A percentile compares a stretch with the other conserved stretches of the same genome.
These are phyloP conservation scores for Ashbya aceris DNA, from an alignment of 1,139 yeast species.

Conservation along the genomic window DNA sequence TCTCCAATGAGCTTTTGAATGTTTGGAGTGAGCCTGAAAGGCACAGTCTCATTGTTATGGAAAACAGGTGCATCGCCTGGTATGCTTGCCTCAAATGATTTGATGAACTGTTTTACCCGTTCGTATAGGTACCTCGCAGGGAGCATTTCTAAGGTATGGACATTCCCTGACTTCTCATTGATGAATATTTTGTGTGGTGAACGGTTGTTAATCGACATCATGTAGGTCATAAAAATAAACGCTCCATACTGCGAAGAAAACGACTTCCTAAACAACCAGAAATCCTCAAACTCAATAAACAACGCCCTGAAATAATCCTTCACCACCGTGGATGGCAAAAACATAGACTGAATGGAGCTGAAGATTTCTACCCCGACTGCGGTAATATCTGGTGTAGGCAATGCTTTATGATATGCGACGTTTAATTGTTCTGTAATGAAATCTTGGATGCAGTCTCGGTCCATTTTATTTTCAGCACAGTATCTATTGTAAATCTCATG, in stretches of 20 bases:
- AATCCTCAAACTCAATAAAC: slow-evolving; percentile 79
- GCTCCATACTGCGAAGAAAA: slow-evolving; percentile 96
- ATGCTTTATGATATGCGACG: slow-evolving; percentile 85
- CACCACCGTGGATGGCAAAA: slow-evolving; percentile 80
- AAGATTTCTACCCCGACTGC: slow-evolving; percentile 86
- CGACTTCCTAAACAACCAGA: slow-evolving; percentile 94
- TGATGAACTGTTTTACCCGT: slow-evolving; percentile 35
- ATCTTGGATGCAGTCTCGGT: slow-evolving; percentile 84
- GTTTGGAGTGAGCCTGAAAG: slow-evolving; percentile 93
- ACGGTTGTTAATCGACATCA: slow-evolving; percentile 90
- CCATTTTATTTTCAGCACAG: slow-evolving; percentile 65
- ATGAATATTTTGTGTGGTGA: slow-evolving; percentile 91
- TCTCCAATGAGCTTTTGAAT: slow-evolving; percentile 91
- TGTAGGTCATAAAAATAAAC: slow-evolving; percentile 81
- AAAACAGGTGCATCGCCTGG: slow-evolving; percentile 76
- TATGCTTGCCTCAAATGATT: slow-evolving; percentile 45
- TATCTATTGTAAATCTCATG: slow-evolving; percentile 83
- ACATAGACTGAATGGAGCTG: slow-evolving; percentile 76
- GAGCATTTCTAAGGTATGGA: slow-evolving; percentile 92
- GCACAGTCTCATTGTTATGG: slow-evolving; percentile 90
- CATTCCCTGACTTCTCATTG: slow-evolving; percentile 73
- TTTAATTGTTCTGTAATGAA: slow-evolving; percentile 79
- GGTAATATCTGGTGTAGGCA: slow-evolving; percentile 86
- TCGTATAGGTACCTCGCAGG: slow-evolving; percentile 53
- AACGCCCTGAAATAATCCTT: slow-evolving; percentile 56